Base-by-base conservation (phyloP, 2,329 filamentous ascomycete genomes). In the Neoascochyta sp. region DNA sequence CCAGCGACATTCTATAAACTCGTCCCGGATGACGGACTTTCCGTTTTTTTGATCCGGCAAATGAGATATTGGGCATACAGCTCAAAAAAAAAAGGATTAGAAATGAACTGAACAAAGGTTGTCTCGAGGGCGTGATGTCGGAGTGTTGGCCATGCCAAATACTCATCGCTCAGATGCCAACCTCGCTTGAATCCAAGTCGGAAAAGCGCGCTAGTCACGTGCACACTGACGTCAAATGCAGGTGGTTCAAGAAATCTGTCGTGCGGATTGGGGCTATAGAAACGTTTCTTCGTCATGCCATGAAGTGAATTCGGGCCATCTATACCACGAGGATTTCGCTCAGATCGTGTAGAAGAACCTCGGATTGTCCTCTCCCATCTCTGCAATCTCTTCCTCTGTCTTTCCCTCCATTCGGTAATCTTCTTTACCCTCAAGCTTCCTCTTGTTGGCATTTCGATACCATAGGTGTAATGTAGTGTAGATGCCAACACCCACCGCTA, bases 21-120 rank as follows among this genome's bases (percentile, higher is more conserved):
- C 43, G 39, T 7, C 52, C 45, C 21, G 49, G 50, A 33, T 52
- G 53, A 27, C 46, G 47, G 22, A 36, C 50, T 31, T 55, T 56
- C 30, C 52, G 49, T 30, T 54, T 55, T 21, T 57, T 57, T 4
- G 49, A 39, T 32, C 47, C 43, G 10, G 38, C 39, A 22, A 41
- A 41, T 4, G 38, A 47, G 24, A 39, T 37, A 20, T 36, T 45
- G 32, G 46, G 49, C 52, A 56, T 57, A 10, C 44, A 45, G 38
- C 10, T 9, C 25, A n/a, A n/a, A n/a, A n/a, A n/a, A n/a, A n/a
- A n/a, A n/a, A n/a, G n/a, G n/a, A n/a, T n/a, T n/a, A n/a, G n/a
- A n/a, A n/a, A n/a, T n/a, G n/a, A n/a, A n/a, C n/a, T n/a, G n/a
- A n/a, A n/a, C n/a, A n/a, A n/a, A n/a, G n/a, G n/a, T n/a, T n/a